phyloP scores from a whole-genome alignment of 495 filamentous ascomycete genomes.

The Pyronema domesticum region DNA sequence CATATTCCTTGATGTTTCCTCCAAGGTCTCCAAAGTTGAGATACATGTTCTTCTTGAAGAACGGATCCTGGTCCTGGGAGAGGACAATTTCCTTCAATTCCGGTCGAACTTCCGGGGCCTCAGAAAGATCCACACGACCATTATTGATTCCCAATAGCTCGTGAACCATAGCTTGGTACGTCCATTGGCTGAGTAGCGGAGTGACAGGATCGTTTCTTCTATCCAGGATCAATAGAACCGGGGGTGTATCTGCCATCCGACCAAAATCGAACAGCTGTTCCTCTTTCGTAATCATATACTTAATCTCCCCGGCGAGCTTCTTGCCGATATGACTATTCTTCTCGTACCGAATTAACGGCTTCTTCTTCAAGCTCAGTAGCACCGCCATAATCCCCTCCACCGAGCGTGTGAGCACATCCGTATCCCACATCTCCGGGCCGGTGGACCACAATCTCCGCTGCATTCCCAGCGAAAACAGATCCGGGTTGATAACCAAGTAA shows the following conservation, averaged over 20 bases:
- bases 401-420: slow-evolving; percentile 63
- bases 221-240: slow-evolving; percentile 78
- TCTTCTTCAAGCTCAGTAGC: slow-evolving; percentile 81
- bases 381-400: slow-evolving; percentile 73
- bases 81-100: slow-evolving; percentile 91
- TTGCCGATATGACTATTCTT: slow-evolving; percentile 80
- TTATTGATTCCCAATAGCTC: slow-evolving; percentile 86
- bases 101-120: slow-evolving; percentile 72
- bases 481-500: slow-evolving; percentile 85
- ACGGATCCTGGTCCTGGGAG: slow-evolving; percentile 93
- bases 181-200: slow-evolving; percentile 93
- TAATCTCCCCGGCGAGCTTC: slow-evolving; percentile 67
- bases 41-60: slow-evolving; percentile 99
- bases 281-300: slow-evolving; percentile 80
- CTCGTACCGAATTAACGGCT: slow-evolving; percentile 82
- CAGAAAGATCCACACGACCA: slow-evolving; percentile 70
- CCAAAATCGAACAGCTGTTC: slow-evolving; percentile 90
- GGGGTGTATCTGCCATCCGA: slow-evolving; percentile 80
- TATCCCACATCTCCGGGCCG: slow-evolving; percentile 72
- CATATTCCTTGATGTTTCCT: slow-evolving; percentile 95
- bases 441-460: slow-evolving; percentile 60
- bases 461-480: slow-evolving; percentile 49
- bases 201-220: slow-evolving; percentile 90
- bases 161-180: slow-evolving; percentile 98
- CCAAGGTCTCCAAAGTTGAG: slow-evolving; percentile 95